Evolutionary conservation across 768 basidiomycete species (phyloP).

Genomic region (Suillus spraguei): DNA sequence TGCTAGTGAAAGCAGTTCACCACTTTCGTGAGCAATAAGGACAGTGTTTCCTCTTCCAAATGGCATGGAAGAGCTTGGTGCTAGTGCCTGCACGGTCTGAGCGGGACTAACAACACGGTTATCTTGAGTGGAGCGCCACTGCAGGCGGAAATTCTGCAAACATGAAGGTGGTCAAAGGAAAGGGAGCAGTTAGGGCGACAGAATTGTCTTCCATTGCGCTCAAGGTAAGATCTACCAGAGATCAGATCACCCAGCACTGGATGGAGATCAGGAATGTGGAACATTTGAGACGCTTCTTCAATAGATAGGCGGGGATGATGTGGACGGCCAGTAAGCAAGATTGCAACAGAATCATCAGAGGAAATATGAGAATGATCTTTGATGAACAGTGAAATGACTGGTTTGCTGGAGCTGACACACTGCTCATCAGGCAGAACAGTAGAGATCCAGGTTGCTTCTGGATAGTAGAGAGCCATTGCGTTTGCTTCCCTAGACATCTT

Average conservation of each 20-base stretch:
- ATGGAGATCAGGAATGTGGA: no score
- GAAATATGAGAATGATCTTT: no score
- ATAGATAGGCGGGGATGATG: no score
- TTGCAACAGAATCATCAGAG: no score
- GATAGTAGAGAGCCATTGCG: conserved; percentile 5
- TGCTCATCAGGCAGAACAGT: conserved; percentile 10
- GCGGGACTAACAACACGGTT: neutral
- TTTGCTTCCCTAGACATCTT: conserved; percentile 7
- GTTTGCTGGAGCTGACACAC: neutral
- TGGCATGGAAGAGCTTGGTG: conserved; percentile 4
- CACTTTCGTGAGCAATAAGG: conserved; percentile 2
- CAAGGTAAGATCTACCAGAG: no score
- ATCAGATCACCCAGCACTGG: no score
- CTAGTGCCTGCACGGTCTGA: conserved; percentile 2
- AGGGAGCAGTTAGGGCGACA: conserved; percentile 3
- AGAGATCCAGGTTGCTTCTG: conserved; percentile 8
- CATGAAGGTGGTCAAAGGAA: neutral
- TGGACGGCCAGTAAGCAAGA: no score
- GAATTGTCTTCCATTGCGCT: no score
- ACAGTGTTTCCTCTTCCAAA: conserved; percentile 9
- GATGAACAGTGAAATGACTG: no score
- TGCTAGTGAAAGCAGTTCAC: neutral
- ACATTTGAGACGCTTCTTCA: no score
- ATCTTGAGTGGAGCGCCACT: conserved; percentile 3
- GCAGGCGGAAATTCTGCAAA: conserved; percentile 6